Evolutionary conservation across 345 rosid genomes (phyloP).

Genomic region (Barbarea vulgaris): DNA sequence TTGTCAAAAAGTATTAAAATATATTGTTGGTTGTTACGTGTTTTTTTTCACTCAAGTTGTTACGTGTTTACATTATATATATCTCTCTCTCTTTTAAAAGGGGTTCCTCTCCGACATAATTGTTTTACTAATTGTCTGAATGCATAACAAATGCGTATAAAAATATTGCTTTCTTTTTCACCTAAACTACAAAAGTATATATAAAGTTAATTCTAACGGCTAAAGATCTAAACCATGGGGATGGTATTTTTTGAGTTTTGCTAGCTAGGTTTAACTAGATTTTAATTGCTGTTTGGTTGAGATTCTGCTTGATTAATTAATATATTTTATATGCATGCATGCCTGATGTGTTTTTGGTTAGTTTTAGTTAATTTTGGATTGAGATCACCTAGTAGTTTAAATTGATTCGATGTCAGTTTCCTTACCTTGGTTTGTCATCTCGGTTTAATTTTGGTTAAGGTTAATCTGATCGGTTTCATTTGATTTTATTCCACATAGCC

Average conservation of each 20-base stretch:
- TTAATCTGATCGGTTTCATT: conserved; percentile 7
- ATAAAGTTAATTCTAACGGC: neutral
- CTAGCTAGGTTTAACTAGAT: neutral
- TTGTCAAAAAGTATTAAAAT: neutral
- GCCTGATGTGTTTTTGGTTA: neutral
- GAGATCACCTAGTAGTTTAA: neutral
- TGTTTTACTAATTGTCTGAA: conserved; percentile 17
- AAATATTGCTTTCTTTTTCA: neutral
- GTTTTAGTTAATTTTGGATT: neutral
- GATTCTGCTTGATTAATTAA: neutral
- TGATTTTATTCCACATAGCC: neutral
- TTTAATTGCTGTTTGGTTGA: neutral
- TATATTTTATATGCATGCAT: neutral
- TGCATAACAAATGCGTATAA: neutral
- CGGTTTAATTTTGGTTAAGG: neutral
- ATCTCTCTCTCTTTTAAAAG: neutral
- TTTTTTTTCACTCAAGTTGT: neutral
- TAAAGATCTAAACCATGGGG: neutral
- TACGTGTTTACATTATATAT: conserved; percentile 4
- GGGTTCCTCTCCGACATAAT: conserved; percentile 6
- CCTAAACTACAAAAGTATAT: conserved; percentile 5
- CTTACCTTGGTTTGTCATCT: neutral
- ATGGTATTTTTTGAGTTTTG: conserved; percentile 8
- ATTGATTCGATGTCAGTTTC: neutral
- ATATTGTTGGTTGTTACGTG: neutral